Evolutionary conservation across 352 stramenopile species (phyloP).

Genomic region (Phytopythium litorale): DNA sequence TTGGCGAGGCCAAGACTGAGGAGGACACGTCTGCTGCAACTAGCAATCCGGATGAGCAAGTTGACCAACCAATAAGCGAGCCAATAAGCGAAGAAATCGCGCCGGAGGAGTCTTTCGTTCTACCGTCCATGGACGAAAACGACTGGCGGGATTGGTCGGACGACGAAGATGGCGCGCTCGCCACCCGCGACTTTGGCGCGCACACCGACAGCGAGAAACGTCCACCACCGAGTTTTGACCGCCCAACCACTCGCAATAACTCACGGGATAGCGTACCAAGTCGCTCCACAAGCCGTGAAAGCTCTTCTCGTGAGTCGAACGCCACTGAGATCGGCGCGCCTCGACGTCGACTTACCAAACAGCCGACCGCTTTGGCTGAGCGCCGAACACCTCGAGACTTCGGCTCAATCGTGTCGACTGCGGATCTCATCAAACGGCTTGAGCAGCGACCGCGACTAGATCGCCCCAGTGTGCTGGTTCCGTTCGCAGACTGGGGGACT

Average conservation of each 20-base stretch:
- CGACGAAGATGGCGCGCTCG: constrained; percentile 6
- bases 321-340: neutral
- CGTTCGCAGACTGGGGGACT: constrained; percentile 3
- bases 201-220: constrained; percentile 1
- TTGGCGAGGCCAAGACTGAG: neutral
- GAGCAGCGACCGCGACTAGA: constrained; percentile 6
- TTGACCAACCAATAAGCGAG: no score
- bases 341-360: neutral
- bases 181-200: neutral
- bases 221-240: neutral
- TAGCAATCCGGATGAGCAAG: neutral
- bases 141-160: constrained; percentile 33
- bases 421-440: constrained; percentile 4
- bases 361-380: neutral
- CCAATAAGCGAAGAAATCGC: neutral
- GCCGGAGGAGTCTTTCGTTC: neutral
- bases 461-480: constrained; percentile 1
- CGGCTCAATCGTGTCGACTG: constrained; percentile 10
- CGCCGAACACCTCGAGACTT: neutral
- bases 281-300: neutral
- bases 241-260: neutral
- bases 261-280: neutral
- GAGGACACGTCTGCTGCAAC: neutral
- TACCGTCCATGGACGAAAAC: constrained; percentile 3
- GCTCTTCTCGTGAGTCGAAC: neutral